Conservation (phyloP, 768 basidiomycete genomes). For the Mrakia gelida region DNA sequence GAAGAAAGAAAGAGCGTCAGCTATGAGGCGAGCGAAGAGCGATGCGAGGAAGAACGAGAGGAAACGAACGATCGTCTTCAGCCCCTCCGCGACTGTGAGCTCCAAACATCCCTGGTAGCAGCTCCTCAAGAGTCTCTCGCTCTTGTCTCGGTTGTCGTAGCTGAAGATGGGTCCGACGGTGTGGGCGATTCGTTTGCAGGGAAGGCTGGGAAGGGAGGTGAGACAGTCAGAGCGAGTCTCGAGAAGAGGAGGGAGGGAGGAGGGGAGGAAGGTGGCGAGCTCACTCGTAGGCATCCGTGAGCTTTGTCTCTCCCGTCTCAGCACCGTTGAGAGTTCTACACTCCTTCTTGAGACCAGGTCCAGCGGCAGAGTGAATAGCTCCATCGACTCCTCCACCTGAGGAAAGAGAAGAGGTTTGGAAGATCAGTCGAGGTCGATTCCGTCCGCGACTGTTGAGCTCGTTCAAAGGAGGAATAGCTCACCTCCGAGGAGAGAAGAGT, state of each 20-base stretch:
- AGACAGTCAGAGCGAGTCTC: not conserved
- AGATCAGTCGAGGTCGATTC: too few relatives aligned
- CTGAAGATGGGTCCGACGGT: conserved; percentile 44
- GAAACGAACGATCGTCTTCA: conserved; percentile 24
- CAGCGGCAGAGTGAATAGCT: conserved; percentile 46
- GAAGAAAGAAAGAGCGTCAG: not conserved
- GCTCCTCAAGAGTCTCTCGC: conserved; percentile 35
- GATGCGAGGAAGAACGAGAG: not conserved
- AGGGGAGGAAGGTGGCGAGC: not conserved
- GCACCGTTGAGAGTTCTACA: conserved; percentile 44
- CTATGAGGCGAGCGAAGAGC: not conserved
- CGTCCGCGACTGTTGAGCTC: not conserved
- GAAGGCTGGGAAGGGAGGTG: conserved; percentile 33
- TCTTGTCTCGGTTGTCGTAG: conserved; percentile 37
- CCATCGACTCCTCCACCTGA: conserved; percentile 47
- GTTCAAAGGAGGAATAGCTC: not conserved
- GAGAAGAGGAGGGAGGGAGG: not conserved
- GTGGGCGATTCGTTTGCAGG: conserved; percentile 43
- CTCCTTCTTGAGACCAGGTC: conserved; percentile 41
- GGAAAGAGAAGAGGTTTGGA: not conserved
- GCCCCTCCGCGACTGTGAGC: conserved; percentile 36
- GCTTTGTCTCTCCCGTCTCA: conserved; percentile 45
- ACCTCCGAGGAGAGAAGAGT: conserved; percentile 42
- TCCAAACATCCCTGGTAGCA: conserved; percentile 44
- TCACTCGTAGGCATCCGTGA: conserved; percentile 42